Evolutionary conservation across 1,139 yeast genomes (phyloP), one percentile per base, ranked within the genome.

Genomic region (Suhomyces bribrorum): DNA sequence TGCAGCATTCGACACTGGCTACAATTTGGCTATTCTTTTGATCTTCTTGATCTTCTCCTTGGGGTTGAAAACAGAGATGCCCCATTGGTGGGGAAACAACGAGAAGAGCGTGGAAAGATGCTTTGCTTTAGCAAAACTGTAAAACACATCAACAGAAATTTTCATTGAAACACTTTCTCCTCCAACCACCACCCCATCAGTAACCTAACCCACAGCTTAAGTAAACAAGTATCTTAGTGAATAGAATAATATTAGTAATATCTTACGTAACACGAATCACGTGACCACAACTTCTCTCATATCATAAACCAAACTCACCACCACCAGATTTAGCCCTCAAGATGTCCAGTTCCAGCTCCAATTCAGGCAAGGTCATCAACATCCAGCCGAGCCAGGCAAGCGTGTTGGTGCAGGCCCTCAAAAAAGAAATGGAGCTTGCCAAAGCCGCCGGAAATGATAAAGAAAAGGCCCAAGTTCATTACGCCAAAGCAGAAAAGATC

Each of bases 401-500:
- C 31, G 82, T 80, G 54, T 66, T 87, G 43, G 75, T 84, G 5
- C 73, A 66, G 46, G 73, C 69, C 17, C 79, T 83, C 49, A 81
- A 77, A 42, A 69, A 74, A 32, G 88, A 83, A 51, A 73, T 81
- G 41, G 79, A 77, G 26, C 77, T 77, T 43, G 94, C 89, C 1
- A 77, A 76, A 49, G 69, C 71, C 3, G 70, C 74, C 2, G 70
- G 69, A 13, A 54, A 55, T 28, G 82, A 79, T 34, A 76, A 86
- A 8, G 82, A 78, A 1, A 81, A 77, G 47, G 92, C 92, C 7
- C 78, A 77, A 54, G 79, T 75, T 46, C 87, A 84, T 53, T 64
- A 78, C 46, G 69, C 73, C 45, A 81, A 79, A 44, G 94, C 92
- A 5, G 85, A 85, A 40, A 77, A 77, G 44, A 80, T 86, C 52